Base-by-base conservation (phyloP, 2,329 filamentous ascomycete species). In the Taxawa tesnikishii region DNA sequence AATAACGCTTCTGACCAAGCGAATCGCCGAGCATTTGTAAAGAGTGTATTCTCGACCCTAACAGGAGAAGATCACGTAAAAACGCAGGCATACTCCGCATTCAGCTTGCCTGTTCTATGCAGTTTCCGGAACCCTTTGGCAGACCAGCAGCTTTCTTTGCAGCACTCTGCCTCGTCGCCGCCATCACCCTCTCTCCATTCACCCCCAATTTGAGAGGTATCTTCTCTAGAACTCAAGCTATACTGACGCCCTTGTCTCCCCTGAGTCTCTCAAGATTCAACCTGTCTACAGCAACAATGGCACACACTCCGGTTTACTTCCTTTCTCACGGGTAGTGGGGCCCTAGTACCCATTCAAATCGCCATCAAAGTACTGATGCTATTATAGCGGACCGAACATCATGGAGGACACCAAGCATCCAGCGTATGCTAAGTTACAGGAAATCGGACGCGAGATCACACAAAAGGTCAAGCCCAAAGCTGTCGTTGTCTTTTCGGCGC, bases 401-500 rank as follows among this genome's bases (percentile, higher is more conserved):
- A 78, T 81, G 63, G 79, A 77, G 46, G 64, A 81, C n/a, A 70
- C 62, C 4, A 50, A 71, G 1, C 80, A 85, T 47, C 75, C 77
- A 1, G 80, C 73, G 7, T 82, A 79, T 45, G 50, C 61, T 4
- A 60, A 77, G 33, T 68, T 85, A 4, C 68, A 76, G 43, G 51
- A 63, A 15, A 75, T 83, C 32, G 80, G 80, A 26, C 62, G 54
- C 6, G 79, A 84, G 45, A 83, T 85, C 48, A 83, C 77, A 1
- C 60, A 68, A 16, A 70, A 73, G 39, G 71, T 83, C 26, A 77
- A 75, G 45, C 80, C 80, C 2, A 75, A 71, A 39, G 81, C 79
- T 2, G 67, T 85, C 11, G 73, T 85, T 1, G 75, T 84, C 15
- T 78, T 87, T 49, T 83, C 79, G 1, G 81, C 79, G 1, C 80